Conservation (phyloP, 257 asterid genomes). For the Salvia splendens region DNA sequence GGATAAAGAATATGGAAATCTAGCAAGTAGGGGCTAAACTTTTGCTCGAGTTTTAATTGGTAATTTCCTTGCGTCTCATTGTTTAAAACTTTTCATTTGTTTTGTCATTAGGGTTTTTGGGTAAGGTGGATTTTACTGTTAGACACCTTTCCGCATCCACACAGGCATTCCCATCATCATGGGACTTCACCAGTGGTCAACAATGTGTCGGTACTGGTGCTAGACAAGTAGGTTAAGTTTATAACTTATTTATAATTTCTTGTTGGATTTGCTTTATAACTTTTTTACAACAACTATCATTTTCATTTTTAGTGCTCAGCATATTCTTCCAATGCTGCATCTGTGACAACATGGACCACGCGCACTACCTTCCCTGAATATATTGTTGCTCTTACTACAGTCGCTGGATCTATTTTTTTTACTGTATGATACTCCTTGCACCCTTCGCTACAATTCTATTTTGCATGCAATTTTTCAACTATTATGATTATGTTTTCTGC, state of each 20-base stretch:
- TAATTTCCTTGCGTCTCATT: constrained; percentile 9
- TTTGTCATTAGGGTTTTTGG: constrained; percentile 60
- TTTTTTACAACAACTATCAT: constrained; percentile 14
- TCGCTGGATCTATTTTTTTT: constrained; percentile 89
- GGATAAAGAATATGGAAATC: neutral
- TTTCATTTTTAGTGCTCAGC: constrained; percentile 71
- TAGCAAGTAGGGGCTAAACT: neutral
- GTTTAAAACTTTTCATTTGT: constrained; percentile 17
- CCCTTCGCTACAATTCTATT: constrained; percentile 11
- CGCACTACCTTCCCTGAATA: constrained; percentile 91
- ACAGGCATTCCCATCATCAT: constrained; percentile 54
- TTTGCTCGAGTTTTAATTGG: neutral
- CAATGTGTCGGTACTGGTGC: constrained; percentile 69
- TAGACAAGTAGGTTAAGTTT: constrained; percentile 51
- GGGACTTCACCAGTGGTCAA: constrained; percentile 56
- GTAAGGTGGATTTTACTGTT: constrained; percentile 91
- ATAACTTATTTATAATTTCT: constrained; percentile 5
- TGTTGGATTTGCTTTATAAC: constrained; percentile 30
- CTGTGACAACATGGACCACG: constrained; percentile 90
- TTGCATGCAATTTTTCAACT: constrained; percentile 21
- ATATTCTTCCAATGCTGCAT: constrained; percentile 70
- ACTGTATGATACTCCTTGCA: constrained; percentile 49
- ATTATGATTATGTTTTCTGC: constrained; percentile 29
- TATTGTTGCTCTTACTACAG: constrained; percentile 85
- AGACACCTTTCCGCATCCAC: constrained; percentile 82